Conservation (phyloP, 495 filamentous ascomycete species). For the Amphirosellinia nigrospora region DNA sequence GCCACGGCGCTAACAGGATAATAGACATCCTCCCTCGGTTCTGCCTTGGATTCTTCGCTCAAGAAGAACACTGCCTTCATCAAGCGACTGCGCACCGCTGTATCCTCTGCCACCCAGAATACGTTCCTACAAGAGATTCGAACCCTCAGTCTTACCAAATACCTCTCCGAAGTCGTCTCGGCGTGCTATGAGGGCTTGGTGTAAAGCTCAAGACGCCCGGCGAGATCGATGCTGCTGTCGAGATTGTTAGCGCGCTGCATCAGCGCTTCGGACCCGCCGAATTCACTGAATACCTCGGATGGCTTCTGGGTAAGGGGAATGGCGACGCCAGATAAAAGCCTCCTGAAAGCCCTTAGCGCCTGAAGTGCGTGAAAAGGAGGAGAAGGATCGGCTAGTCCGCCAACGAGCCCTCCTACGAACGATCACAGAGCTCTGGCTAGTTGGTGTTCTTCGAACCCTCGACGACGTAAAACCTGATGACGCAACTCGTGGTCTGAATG, state of each 20-base stretch:
- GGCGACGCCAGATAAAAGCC: constrained; percentile 86
- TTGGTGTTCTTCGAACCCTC: constrained; percentile 82
- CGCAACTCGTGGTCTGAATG: constrained; percentile 62
- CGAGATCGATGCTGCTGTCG: constrained; percentile 89
- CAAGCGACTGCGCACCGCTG: constrained; percentile 89
- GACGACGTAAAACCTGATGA: constrained; percentile 94
- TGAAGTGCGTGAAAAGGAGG: constrained; percentile 90
- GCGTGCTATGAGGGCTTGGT: constrained; percentile 93
- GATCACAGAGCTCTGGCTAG: constrained; percentile 95
- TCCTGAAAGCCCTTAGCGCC: constrained; percentile 80
- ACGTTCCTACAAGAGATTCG: constrained; percentile 92
- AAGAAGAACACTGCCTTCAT: constrained; percentile 99
- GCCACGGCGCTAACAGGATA: constrained; percentile 33
- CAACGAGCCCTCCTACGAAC: constrained; percentile 87
- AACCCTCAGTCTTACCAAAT: constrained; percentile 93
- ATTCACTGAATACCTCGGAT: constrained; percentile 90
- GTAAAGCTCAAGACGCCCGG: constrained; percentile 88
- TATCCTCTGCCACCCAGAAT: constrained; percentile 74
- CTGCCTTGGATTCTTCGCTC: constrained; percentile 90
- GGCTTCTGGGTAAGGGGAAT: constrained; percentile 89
- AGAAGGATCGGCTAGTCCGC: constrained; percentile 87
- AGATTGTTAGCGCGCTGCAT: constrained; percentile 92
- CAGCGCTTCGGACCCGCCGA: constrained; percentile 92
- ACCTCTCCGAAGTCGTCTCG: constrained; percentile 97
- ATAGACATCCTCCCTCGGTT: constrained; percentile 79